Percentiles rank a stretch among this genome's conserved stretches.
These are phyloP conservation scores for Ustilago hordei DNA, from an alignment of 1,284 basidiomycete genomes.

Conservation along the genomic window DNA sequence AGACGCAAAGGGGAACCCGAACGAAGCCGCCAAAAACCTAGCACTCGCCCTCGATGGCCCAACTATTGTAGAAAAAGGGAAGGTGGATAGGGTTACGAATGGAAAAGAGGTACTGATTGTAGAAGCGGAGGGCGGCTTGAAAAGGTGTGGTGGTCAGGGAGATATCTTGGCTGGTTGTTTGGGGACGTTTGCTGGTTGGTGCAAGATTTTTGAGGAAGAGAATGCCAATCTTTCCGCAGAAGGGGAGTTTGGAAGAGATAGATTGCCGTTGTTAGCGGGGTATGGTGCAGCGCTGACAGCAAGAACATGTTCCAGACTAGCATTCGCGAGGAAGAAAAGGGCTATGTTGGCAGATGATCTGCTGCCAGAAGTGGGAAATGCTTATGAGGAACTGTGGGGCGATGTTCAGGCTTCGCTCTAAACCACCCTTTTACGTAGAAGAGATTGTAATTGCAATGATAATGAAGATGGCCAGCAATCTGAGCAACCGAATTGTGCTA, in stretches of 20 bases:
- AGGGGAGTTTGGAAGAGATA: conserved; percentile 70
- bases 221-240: conserved; percentile 5
- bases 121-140: conserved; percentile 82
- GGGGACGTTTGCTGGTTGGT: conserved; percentile 92
- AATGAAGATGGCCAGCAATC: too few relatives aligned
- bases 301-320: conserved; percentile 80
- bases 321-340: conserved; percentile 81
- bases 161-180: conserved; percentile 89
- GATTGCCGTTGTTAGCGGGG: conserved; percentile 84
- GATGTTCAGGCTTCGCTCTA: conserved; percentile 24
- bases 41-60: conserved; percentile 84
- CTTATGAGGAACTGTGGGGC: conserved; percentile 65
- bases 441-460: neutral
- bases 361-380: conserved; percentile 69
- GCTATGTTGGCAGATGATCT: conserved; percentile 91
- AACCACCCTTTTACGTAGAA: neutral
- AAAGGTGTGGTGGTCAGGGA: conserved; percentile 94
- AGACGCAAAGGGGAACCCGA: conserved; percentile 63
- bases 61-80: conserved; percentile 91
- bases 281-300: conserved; percentile 90
- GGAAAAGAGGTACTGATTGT: conserved; percentile 75
- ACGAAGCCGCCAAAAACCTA: conserved; percentile 71
- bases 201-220: conserved; percentile 80
- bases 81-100: conserved; percentile 67
- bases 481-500: too few relatives aligned